phyloP scores from a whole-genome alignment of 2,329 filamentous ascomycete species.

The Colletotrichum lentis region DNA sequence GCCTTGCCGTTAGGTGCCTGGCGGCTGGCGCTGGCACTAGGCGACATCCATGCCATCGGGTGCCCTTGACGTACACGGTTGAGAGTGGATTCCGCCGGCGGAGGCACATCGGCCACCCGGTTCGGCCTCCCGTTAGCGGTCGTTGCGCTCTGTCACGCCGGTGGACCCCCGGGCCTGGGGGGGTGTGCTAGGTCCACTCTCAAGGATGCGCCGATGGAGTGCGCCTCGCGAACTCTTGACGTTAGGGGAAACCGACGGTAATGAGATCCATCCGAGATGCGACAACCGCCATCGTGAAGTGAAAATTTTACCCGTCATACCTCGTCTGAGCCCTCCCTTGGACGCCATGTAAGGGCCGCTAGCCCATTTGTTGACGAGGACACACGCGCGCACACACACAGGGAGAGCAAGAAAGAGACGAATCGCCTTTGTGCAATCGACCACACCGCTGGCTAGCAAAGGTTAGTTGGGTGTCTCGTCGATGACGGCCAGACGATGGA shows the following conservation, averaged over 20 bases:
- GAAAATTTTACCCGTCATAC: conserved; percentile 30
- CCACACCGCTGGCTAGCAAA: conserved; percentile 26
- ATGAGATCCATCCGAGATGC: conserved; percentile 35
- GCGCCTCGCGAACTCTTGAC: conserved; percentile 38
- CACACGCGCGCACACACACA: not conserved
- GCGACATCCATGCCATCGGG: conserved; percentile 37
- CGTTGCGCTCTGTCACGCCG: conserved; percentile 24
- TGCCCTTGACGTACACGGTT: conserved; percentile 39
- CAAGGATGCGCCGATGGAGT: conserved; percentile 28
- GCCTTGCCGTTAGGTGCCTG: conserved; percentile 38
- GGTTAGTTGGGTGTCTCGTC: conserved; percentile 24
- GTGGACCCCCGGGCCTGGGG: conserved; percentile 29
- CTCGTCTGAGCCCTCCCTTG: not conserved
- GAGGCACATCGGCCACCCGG: conserved; percentile 36
- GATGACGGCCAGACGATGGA: conserved; percentile 22
- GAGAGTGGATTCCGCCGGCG: conserved; percentile 29
- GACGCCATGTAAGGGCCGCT: not conserved
- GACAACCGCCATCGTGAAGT: conserved; percentile 29
- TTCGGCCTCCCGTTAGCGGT: conserved; percentile 37
- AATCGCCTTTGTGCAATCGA: conserved; percentile 6
- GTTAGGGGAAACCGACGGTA: conserved; percentile 37
- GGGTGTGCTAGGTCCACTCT: conserved; percentile 6
- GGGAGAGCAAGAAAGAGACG: no score
- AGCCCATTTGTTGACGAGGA: not conserved
- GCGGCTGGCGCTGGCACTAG: conserved; percentile 32